Percentiles rank a stretch among this genome's conserved stretches.
Conservation (phyloP, 306 rosid species). For the Senna siamea region DNA sequence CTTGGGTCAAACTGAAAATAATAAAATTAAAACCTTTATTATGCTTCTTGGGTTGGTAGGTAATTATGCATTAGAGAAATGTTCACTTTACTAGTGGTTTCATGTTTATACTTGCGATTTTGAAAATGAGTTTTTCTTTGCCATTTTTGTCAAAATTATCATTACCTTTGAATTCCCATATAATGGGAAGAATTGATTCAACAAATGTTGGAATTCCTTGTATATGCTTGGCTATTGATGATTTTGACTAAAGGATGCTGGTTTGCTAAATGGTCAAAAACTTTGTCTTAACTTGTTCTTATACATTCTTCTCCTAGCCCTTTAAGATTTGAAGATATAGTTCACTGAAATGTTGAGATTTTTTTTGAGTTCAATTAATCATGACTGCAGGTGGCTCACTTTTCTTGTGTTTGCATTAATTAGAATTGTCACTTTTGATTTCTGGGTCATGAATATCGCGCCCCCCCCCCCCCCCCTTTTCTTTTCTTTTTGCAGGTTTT, state of each 20-base stretch:
- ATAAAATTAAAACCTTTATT: background rate
- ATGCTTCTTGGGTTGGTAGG: background rate
- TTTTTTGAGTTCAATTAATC: slow-evolving; percentile 7
- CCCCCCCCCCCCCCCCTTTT: too few species aligned
- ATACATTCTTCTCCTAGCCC: background rate
- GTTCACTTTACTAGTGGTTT: background rate
- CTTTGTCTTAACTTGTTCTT: background rate
- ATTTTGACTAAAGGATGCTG: background rate
- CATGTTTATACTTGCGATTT: background rate
- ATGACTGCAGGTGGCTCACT: background rate
- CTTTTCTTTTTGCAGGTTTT: slow-evolving; percentile 58
- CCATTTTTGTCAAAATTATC: background rate
- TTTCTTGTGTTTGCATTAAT: slow-evolving; percentile 17
- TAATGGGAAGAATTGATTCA: background rate
- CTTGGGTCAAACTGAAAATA: background rate
- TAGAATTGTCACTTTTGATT: slow-evolving; percentile 1
- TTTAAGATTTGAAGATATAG: background rate
- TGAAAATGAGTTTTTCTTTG: background rate
- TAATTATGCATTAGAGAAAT: background rate
- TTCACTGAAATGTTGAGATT: background rate
- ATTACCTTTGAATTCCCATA: background rate
- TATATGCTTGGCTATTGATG: slow-evolving; percentile 1
- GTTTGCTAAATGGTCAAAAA: background rate
- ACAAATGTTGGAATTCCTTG: background rate
- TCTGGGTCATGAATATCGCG: slow-evolving; percentile 28